A percentile compares a stretch with the other conserved stretches of the same genome.
These are phyloP conservation scores for Phytophthora crassamura DNA, from an alignment of 352 stramenopile species.

Conservation along the genomic window DNA sequence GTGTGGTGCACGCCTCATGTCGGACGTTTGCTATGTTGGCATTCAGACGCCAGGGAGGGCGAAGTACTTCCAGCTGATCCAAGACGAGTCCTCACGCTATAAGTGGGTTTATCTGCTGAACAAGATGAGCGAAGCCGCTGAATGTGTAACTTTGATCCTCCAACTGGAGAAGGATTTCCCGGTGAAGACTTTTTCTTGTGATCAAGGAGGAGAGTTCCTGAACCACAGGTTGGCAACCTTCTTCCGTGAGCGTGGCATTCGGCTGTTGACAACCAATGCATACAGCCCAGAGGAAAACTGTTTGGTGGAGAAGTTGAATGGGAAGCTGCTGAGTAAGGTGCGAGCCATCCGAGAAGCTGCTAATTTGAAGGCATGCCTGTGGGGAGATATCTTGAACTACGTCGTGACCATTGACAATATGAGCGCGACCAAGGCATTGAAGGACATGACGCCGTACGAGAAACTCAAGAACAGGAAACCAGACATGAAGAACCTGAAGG, in stretches of 20 bases:
- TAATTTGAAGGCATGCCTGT: not conserved
- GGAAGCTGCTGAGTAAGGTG: constrained; percentile 10
- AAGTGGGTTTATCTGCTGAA: too few species aligned
- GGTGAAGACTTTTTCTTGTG: too few species aligned
- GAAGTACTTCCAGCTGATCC: constrained; percentile 17
- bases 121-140: too few species aligned
- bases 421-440: constrained; percentile 12
- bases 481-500: constrained; percentile 8
- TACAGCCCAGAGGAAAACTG: constrained; percentile 11
- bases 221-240: not conserved
- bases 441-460: constrained; percentile 1
- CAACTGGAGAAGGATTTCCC: too few species aligned
- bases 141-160: too few species aligned
- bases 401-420: constrained; percentile 15
- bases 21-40: not conserved
- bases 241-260: not conserved
- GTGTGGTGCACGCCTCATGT: not conserved
- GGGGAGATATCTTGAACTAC: constrained; percentile 8
- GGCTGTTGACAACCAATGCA: not conserved
- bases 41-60: not conserved
- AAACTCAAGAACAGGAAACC: not conserved
- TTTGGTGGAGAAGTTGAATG: constrained; percentile 5
- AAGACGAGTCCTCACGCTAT: too few species aligned
- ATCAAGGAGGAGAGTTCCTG: too few species aligned
- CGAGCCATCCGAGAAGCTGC: constrained; percentile 2